Conservation (phyloP, 2,329 filamentous ascomycete genomes). For the Penicillium sumatraense region DNA sequence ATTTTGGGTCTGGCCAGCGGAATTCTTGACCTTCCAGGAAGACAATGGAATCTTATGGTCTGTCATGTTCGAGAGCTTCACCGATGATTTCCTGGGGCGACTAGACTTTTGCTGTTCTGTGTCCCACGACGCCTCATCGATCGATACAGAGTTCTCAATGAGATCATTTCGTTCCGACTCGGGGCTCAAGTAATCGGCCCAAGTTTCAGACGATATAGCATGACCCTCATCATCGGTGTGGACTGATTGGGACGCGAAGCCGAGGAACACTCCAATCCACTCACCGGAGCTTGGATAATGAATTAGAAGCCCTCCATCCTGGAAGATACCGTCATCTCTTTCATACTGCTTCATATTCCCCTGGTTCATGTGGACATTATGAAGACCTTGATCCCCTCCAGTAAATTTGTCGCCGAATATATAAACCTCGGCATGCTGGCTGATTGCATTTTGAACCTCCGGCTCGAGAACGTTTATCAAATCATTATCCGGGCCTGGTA, state of each 20-base stretch:
- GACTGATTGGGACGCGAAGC: conserved; percentile 23
- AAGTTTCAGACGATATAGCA: conserved; percentile 10
- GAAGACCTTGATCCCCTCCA: conserved; percentile 12
- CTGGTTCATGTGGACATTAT: conserved; percentile 30
- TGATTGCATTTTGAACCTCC: conserved; percentile 14
- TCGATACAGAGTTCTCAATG: conserved; percentile 11
- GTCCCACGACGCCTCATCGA: conserved; percentile 13
- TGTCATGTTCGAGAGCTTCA: conserved; percentile 18
- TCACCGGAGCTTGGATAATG: conserved; percentile 7
- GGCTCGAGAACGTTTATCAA: conserved; percentile 32
- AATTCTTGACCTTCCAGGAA: conserved; percentile 18
- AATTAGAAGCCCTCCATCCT: conserved; percentile 25
- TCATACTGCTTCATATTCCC: conserved; percentile 14
- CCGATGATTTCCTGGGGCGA: conserved; percentile 1
- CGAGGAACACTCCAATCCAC: conserved; percentile 26
- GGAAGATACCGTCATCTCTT: conserved; percentile 19
- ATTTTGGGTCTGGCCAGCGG: conserved; percentile 11
- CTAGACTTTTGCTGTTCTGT: background rate
- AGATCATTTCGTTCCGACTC: background rate
- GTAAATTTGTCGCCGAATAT: conserved; percentile 20
- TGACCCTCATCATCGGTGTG: conserved; percentile 21
- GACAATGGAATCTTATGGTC: conserved; percentile 8
- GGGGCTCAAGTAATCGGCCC: conserved; percentile 10
- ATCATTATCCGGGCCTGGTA: conserved; percentile 35
- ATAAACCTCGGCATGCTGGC: conserved; percentile 19